Evolutionary conservation across 169 alveolate species (phyloP), one percentile per base, ranked within the genome.

Genomic region (Plasmodium gallinaceum): DNA sequence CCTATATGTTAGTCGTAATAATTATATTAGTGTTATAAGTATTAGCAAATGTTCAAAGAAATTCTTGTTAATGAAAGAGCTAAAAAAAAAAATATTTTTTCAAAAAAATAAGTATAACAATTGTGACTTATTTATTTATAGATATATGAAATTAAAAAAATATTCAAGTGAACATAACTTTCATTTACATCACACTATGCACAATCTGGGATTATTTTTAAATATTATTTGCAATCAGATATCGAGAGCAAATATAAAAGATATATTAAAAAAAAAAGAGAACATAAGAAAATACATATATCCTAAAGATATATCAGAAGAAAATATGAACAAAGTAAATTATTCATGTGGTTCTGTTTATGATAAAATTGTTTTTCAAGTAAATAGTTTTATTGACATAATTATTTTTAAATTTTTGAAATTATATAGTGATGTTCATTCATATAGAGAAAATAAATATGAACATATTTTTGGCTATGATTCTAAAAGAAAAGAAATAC

Each of bases 331-430:
- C 9, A 12, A 32, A 20, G 52, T 14, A 9, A 24, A 18, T 12
- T 39, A 0, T 61, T 65, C 65, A 52, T 12, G 37, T 61, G 20
- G 39, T 5, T 68, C 65, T 8, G 22, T 60, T 5, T 83, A 43
- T 60, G 91, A 68, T 46, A 48, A 54, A 62, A 68, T 83, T 32
- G 52, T 46, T 51, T 83, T 83, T 20, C 48, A 83, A 39, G 52
- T 83, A 66, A 83, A 54, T 18, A 68, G 58, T 46, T 83, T 66
- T 61, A 57, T 83, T 20, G 57, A 68, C 32, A 68, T 61, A 52
- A 83, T 83, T 83, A 52, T 83, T 52, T 68, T 68, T 16, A 66
- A 83, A 58, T 66, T 68, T 52, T 54, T 83, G 18, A 83, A 83
- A 68, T 51, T 83, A 22, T 83, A 83, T 48, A 68, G 91, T 54